Conservation (phyloP, 306 rosid species). For the Cucurbita ficifolia region DNA sequence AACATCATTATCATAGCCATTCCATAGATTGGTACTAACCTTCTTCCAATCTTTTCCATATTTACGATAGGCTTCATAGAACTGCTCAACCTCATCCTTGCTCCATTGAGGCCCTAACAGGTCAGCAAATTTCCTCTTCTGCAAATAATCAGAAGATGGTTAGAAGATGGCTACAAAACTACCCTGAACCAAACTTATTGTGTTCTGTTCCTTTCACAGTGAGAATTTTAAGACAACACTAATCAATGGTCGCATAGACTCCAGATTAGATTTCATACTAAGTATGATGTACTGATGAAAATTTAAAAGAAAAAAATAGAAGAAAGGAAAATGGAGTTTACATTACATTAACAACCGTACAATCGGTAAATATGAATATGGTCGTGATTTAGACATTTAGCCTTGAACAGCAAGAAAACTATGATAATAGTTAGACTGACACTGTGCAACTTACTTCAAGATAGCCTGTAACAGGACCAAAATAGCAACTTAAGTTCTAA, state of each 20-base stretch:
- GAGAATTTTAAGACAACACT: neutral
- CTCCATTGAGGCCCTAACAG: slow-evolving; percentile 92
- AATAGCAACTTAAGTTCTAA: neutral
- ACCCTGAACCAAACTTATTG: slow-evolving; percentile 9
- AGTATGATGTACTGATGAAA: neutral
- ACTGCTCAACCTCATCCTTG: slow-evolving; percentile 56
- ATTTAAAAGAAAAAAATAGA: neutral
- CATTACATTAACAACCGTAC: neutral
- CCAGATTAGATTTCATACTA: neutral
- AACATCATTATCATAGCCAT: neutral
- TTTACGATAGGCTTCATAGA: slow-evolving; percentile 80
- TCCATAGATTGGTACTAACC: slow-evolving; percentile 33
- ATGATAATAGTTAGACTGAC: neutral
- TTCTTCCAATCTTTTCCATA: slow-evolving; percentile 91
- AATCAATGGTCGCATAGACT: neutral
- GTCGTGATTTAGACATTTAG: neutral
- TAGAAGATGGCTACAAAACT: slow-evolving; percentile 9
- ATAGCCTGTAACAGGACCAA: neutral
- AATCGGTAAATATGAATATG: neutral
- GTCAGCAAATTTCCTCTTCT: slow-evolving; percentile 89
- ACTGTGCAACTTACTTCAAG: neutral
- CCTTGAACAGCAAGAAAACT: neutral
- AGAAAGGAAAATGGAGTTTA: neutral
- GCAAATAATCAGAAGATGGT: slow-evolving; percentile 19
- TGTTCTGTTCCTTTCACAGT: neutral